Evolutionary conservation across 805 yeast genomes (phyloP), one percentile per base, ranked within the genome.

Genomic region (Saccharomycopsis fodiens): DNA sequence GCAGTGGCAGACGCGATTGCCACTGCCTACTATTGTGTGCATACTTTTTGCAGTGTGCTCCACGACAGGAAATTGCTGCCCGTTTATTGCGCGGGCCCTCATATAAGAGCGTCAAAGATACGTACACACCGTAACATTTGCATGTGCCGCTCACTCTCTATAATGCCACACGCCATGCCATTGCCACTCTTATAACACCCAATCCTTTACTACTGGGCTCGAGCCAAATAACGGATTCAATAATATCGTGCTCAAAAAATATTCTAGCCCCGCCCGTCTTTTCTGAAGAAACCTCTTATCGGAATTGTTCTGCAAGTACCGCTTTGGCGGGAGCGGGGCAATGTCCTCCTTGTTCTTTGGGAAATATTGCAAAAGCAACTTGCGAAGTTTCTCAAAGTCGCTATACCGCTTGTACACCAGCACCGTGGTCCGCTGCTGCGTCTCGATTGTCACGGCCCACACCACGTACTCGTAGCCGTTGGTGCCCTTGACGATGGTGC

Each of bases 361-460:
- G 41, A 35, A 51, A 22, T 51, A 48, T 6, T 27, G 38, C 21
- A 47, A 12, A 10, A 51, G 30, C 29, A 45, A 31, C 7, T 45
- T 42, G 16, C 50, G 32, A 13, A 51, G 38, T 17, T 39, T 42
- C 25, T 35, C 46, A 37, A 51, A 51, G 23, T 51, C 54, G 21
- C 42, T 47, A 34, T 51, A 51, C 35, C 54, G 27, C 30, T 48
- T 51, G 27, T 45, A 48, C 16, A 51, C 19, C 25, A 40, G 35
- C 19, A 39, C 41, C 20, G 35, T 44, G n/a, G 51, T 41, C 5
- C 48, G 47, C 16, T 27, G 34, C 10, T n/a, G 20, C 2, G 54
- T 51, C 19, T 48, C 52, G 6, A 51, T 44, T 12, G 38, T 51
- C 2, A 51, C 35, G 1, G 50, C 44, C 52, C 52, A 51, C 12